Evolutionary conservation across 2,329 filamentous ascomycete genomes (phyloP).

Genomic region (Xylaria sp.): DNA sequence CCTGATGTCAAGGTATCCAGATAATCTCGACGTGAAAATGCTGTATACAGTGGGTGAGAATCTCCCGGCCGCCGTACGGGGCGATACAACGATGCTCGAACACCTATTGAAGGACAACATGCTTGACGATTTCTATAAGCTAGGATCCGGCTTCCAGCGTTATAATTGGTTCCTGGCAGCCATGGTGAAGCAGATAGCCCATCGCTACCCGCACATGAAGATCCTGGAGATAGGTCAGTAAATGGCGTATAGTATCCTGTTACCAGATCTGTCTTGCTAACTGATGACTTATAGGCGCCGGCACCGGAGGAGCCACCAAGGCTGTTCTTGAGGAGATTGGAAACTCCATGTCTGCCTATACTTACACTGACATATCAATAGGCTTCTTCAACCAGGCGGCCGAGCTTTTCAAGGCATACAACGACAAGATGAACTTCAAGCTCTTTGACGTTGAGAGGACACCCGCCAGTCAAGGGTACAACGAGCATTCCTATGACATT

Average conservation of each 20-base stretch:
- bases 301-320: constrained; percentile 55
- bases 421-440: background rate
- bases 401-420: background rate
- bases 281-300: too few species aligned
- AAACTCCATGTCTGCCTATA: background rate
- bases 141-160: background rate
- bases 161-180: background rate
- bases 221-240: constrained; percentile 54
- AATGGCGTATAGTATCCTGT: too few species aligned
- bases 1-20: too few species aligned
- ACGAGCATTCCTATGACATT: background rate
- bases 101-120: background rate
- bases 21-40: background rate
- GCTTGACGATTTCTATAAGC: background rate
- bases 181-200: constrained; percentile 8
- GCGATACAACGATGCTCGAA: background rate
- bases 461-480: background rate
- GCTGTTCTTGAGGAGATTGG: background rate
- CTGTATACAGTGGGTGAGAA: background rate
- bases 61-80: background rate
- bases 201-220: constrained; percentile 48
- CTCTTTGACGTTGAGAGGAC: background rate
- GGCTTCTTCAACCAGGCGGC: background rate
- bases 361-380: background rate
- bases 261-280: too few species aligned